Base-by-base conservation (phyloP, 2,329 filamentous ascomycete species). In the Phyllosticta capitalensis region DNA sequence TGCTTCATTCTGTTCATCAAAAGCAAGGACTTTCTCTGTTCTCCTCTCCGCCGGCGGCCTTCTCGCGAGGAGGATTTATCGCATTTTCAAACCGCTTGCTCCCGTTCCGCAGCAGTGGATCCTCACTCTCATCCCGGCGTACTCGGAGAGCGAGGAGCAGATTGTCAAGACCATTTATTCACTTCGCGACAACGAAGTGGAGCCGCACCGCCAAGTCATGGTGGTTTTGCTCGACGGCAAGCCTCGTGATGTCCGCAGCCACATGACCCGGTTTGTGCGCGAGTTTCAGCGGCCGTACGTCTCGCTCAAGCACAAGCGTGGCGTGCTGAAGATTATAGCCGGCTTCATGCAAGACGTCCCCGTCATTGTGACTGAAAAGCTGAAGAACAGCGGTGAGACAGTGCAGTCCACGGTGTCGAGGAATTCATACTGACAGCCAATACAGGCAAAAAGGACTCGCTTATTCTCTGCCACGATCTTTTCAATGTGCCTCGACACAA, bases 291-390 rank as follows among this genome's bases (percentile, higher is more conserved):
- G 65, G 17, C 51, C 62, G 17, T 66, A 65, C 38, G 61, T 64
- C 20, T 65, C 64, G 9, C 61, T 64, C 5, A 62, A 65, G 12
- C 63, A 61, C 55, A 66, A 65, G 38, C 55, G 63, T 1, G 64
- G 63, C 1, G 59, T 62, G 2, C 52, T 66, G 3, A 55, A 59
- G 38, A 66, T 66, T 45, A 63, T 59, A 24, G 63, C 63, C 2
- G 65, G 65, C n/a, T 66, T 66, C 52, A 64, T 66, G 50, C 60
- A 65, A 55, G 61, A 66, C 28, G 64, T 66, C 3, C 65, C 65
- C 4, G 65, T 65, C 28, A 61, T 66, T 12, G 61, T 62, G 50
- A 65, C 66, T 22, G 64, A 65, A 21, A 66, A 66, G 59, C 52
- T 61, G 33, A 62, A 64, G 50, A 66, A 66, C 22, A 55, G 58